Evolutionary conservation across 2,329 filamentous ascomycete species (phyloP), one percentile per base, ranked within the genome.

Genomic region (Raffaelea albimanens): DNA sequence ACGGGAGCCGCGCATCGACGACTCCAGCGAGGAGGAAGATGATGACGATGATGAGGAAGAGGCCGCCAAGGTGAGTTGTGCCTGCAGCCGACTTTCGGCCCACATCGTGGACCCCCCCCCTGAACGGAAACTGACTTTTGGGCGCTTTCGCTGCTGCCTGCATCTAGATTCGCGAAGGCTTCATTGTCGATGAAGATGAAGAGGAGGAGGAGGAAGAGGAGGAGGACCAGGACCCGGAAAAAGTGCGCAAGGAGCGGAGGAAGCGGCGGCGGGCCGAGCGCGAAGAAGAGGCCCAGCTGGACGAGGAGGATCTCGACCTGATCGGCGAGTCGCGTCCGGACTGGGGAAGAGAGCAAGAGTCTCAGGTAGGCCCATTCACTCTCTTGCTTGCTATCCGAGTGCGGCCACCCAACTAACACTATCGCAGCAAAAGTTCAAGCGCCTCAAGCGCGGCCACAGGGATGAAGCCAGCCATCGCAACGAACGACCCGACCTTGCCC

Each of bases 241-340:
- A 68, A 50, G 69, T 59, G 53, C 76, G 79, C 34, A 71, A 78
- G 54, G 84, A 85, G 63, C 80, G 82, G 60, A 80, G 80, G 65
- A 95, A 93, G 70, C 83, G 87, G 56, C 82, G 87, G 59, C 71
- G 80, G 50, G 69, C 76, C 44, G 85, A 94, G 61, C 83, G 86
- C 48, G 86, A 87, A 59, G 82, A 87, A 53, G 88, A 95, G 60
- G 89, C 91, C 52, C 86, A 87, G 51, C 78, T 98, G 9, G 93
- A 97, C 57, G 91, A 96, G 56, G 93, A 98, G 63, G 93, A 98
- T 72, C 68, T 98, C 49, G 93, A 97, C 61, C 74, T 98, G 48
- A 96, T 98, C 57, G 90, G 89, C 45, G 86, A 94, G 62, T 82
- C 83, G 54, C 80, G 83, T 54, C 82, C 83, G 2, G 84, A 82